Conservation (phyloP, 805 yeast genomes). For the Pichia manshurica region DNA sequence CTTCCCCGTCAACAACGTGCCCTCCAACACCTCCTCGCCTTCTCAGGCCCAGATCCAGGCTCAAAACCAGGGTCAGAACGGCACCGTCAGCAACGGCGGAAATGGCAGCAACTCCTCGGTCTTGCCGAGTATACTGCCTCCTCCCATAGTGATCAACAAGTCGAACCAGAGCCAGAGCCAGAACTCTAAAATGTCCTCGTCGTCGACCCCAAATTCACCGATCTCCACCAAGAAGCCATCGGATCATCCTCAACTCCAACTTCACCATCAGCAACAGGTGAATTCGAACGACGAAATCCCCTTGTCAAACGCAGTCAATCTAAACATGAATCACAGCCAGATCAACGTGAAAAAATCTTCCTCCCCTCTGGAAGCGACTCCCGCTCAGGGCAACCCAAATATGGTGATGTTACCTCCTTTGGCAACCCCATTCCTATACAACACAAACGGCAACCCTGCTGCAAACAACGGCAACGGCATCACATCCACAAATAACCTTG, state of each 20-base stretch:
- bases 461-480: neutral
- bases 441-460: neutral
- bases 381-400: neutral
- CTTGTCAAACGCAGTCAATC: constrained; percentile 8
- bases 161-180: neutral
- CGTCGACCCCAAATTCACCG: neutral
- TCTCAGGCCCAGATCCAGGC: neutral
- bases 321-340: neutral
- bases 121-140: neutral
- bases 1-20: neutral
- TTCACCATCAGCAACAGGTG: neutral
- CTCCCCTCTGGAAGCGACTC: neutral
- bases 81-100: neutral
- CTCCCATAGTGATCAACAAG: neutral
- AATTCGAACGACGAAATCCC: constrained; percentile 1
- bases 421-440: constrained; percentile 2
- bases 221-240: neutral
- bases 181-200: no score
- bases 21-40: neutral
- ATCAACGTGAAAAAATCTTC: neutral
- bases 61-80: neutral
- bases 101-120: neutral
- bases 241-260: neutral
- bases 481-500: neutral
- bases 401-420: constrained; percentile 3